Evolutionary conservation across 345 rosid genomes (phyloP), one percentile per base, ranked within the genome.

Genomic region (Erodium maritimum): DNA sequence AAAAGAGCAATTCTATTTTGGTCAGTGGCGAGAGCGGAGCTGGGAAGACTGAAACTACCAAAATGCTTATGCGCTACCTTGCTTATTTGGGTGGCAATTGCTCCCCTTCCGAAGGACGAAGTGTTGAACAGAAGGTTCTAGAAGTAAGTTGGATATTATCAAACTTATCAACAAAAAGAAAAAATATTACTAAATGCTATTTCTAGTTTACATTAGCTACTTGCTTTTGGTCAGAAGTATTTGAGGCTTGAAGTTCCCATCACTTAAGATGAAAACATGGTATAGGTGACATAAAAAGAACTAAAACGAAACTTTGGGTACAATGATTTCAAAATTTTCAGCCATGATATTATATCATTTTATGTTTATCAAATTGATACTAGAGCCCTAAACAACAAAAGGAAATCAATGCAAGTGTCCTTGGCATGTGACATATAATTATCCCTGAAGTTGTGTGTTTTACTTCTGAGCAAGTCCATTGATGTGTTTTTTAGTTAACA

Each of bases 21-120:
- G 96, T 91, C 57, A 91, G 98, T 55, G 98, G 98, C 51, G 98
- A 91, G 71, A 91, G 98, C 70, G 95, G 96, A 54, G 89, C 97
- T 23, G 98, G 98, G 57, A 91, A 91, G 75, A 91, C 98, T 14
- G 98, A 91, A 73, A 88, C 96, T 2, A 91, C 98, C 54, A 91
- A 91, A 75, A 79, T 86, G 88, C 81, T 91, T 55, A 91, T 91
- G 98, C 85, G 81, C 25, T 91, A 91, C 74, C 90, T 91, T 67
- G 97, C 97, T 17, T 80, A 67, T 75, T 23, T 86, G 63, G 97
- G 91, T 55, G 97, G 97, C 20, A 78, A 79, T 69, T 58, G 73
- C 58, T 79, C 79, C 58, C 78, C 79, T 53, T 79, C 69, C 55
- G 95, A 77, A 67, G 91, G 87, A 52, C 75, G 77, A 56, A 80